Base-by-base conservation (phyloP, 2,329 filamentous ascomycete genomes). In the Venturia oleaginea region DNA sequence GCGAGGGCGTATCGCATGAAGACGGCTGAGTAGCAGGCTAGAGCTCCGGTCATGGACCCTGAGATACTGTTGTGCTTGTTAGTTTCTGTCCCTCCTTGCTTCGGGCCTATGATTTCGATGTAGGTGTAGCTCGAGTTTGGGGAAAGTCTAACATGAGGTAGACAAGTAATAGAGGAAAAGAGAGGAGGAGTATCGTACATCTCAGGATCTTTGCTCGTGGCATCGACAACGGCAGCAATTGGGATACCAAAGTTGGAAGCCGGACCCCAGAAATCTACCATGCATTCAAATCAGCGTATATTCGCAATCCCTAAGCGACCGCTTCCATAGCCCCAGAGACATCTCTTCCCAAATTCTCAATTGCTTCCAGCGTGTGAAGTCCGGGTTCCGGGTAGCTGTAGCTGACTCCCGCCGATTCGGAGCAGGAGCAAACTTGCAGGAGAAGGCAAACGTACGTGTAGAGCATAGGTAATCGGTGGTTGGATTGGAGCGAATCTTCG, bases 1-100 rank as follows among this genome's bases (percentile, higher is more conserved):
- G 85, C 85, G 67, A 88, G 73, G 65, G 85, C 77, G 77, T 87
- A 88, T 73, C 85, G 84, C 84, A 86, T 86, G 77, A 88, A 88
- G 65, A 83, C 84, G 59, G 74, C 83, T 30, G 82, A 83, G 79
- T 88, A 88, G 73, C 84, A 72, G 68, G 80, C 77, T 34, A 88
- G 79, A 57, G 85, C 83, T 70, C 75, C 77, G 65, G 85, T 88
- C 84, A 87, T 87, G 68, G 78, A 77, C 67, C 85, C 85, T 67
- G 85, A 87, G 74, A 87, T 87, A 70, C 85, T 87, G 69, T 71
- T 24, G 40, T 27, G 34, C n/a, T 51, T 24, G 32, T 34, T 43
- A 37, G 24, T 55, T 55, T 22, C 37, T 55, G 42, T 17, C 4
- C 15, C 30, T 64, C 37, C 62, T 24, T 38, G 19, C 19, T 60